A percentile compares a stretch with the other conserved stretches of the same genome.
phyloP scores from a whole-genome alignment of 768 basidiomycete genomes.

The Tulasnella sp. region DNA sequence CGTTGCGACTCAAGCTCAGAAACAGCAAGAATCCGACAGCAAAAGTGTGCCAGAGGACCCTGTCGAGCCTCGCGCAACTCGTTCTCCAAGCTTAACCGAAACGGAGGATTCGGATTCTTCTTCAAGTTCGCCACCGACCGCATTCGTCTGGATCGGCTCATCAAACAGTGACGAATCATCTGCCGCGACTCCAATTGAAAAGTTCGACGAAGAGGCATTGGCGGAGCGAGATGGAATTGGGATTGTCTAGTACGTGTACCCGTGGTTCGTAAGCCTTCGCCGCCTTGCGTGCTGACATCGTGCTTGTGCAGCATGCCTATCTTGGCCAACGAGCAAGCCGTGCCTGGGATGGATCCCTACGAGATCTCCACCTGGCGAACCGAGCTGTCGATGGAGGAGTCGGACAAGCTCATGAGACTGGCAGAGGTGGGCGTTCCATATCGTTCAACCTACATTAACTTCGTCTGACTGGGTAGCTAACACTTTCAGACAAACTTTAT shows the following conservation, averaged over 20 bases:
- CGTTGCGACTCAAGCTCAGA: slow-evolving; percentile 22
- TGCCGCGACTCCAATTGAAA: neutral
- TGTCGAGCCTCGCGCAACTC: neutral
- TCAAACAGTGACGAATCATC: slow-evolving; percentile 15
- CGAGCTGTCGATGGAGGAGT: slow-evolving; percentile 24
- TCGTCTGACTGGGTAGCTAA: neutral
- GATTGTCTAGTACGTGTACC: slow-evolving; percentile 24
- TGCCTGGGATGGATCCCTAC: slow-evolving; percentile 26
- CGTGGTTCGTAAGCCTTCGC: neutral
- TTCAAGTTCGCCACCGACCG: neutral
- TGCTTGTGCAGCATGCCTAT: slow-evolving; percentile 22
- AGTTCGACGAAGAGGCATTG: slow-evolving; percentile 24
- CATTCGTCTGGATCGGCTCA: slow-evolving; percentile 26
- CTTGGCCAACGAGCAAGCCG: slow-evolving; percentile 22
- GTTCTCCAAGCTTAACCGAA: neutral
- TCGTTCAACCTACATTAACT: no score
- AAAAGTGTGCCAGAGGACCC: slow-evolving; percentile 13
- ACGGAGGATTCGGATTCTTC: neutral
- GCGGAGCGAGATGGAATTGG: slow-evolving; percentile 26
- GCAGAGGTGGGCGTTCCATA: slow-evolving; percentile 23
- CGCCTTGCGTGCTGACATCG: neutral
- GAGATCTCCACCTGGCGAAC: slow-evolving; percentile 25
- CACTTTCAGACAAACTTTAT: slow-evolving; percentile 23
- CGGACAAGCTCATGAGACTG: slow-evolving; percentile 24
- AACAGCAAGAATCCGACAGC: slow-evolving; percentile 6